Conservation (phyloP, 2,329 filamentous ascomycete species). For the Aspergillus calidoustus region DNA sequence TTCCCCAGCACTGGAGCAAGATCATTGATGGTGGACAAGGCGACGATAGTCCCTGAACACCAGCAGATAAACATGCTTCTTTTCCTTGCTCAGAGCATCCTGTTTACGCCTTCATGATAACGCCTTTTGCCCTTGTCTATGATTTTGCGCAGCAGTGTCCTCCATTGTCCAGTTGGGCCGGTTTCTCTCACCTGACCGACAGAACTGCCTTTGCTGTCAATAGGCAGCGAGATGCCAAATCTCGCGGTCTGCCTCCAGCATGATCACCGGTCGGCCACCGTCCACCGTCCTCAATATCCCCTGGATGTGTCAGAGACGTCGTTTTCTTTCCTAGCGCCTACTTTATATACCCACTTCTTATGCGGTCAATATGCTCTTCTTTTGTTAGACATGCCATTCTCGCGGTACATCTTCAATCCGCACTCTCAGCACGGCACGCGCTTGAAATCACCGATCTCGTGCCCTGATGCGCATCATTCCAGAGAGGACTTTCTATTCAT, state of each 20-base stretch:
- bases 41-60: constrained; percentile 30
- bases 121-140: constrained; percentile 30
- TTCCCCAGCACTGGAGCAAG: constrained; percentile 94
- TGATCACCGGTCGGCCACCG: neutral
- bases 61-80: constrained; percentile 12
- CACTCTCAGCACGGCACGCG: constrained; percentile 10
- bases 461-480: neutral
- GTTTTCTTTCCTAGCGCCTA: constrained; percentile 21
- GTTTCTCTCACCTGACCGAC: constrained; percentile 2
- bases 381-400: constrained; percentile 22
- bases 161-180: constrained; percentile 22
- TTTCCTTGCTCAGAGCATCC: constrained; percentile 25
- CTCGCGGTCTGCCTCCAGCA: neutral
- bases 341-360: constrained; percentile 39
- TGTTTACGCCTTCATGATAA: constrained; percentile 45
- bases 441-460: neutral
- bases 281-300: neutral
- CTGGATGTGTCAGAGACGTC: constrained; percentile 25
- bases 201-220: neutral
- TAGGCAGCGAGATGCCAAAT: neutral
- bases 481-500: constrained; percentile 4
- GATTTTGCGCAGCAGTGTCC: constrained; percentile 9
- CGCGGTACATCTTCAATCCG: constrained; percentile 6
- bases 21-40: constrained; percentile 83
- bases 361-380: constrained; percentile 26